Evolutionary conservation across 768 basidiomycete genomes (phyloP).

Genomic region (Pholiota microspora): DNA sequence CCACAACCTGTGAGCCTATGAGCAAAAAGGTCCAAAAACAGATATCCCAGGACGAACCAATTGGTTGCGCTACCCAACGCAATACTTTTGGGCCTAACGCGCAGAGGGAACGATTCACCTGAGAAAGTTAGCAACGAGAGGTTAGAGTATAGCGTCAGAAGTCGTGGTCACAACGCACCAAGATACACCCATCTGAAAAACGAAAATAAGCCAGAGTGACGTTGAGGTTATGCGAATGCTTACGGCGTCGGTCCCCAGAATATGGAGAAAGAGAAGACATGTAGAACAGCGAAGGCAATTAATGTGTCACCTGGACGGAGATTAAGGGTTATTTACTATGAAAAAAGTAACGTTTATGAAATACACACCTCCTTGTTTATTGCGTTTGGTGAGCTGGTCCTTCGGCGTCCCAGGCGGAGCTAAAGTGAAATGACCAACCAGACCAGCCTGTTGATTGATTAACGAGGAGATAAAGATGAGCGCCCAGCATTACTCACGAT

Average conservation of each 20-base stretch:
- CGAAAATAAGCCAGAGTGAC: not conserved
- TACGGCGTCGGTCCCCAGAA: constrained; percentile 77
- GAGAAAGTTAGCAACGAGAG: not conserved
- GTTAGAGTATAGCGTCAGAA: not conserved
- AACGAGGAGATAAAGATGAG: not conserved
- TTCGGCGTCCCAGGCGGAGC: constrained; percentile 50
- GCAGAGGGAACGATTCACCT: constrained; percentile 77
- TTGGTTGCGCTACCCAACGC: constrained; percentile 64
- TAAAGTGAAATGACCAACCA: constrained; percentile 69
- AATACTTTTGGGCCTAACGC: constrained; percentile 75
- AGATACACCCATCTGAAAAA: constrained; percentile 61
- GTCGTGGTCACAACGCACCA: constrained; percentile 22
- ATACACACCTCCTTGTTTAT: constrained; percentile 47
- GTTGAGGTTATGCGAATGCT: constrained; percentile 12
- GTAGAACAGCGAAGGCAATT: constrained; percentile 76
- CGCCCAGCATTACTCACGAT: constrained; percentile 39
- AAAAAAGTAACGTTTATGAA: not conserved
- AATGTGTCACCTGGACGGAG: constrained; percentile 49
- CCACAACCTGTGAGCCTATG: constrained; percentile 57
- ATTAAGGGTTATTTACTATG: not conserved
- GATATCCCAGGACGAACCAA: constrained; percentile 23
- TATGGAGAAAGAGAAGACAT: constrained; percentile 67
- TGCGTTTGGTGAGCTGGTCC: constrained; percentile 47
- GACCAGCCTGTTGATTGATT: constrained; percentile 46
- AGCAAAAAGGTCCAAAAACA: too few relatives aligned